Evolutionary conservation across 441 rosid species (phyloP).

Genomic region (Bocquillonia castaneifolia): DNA sequence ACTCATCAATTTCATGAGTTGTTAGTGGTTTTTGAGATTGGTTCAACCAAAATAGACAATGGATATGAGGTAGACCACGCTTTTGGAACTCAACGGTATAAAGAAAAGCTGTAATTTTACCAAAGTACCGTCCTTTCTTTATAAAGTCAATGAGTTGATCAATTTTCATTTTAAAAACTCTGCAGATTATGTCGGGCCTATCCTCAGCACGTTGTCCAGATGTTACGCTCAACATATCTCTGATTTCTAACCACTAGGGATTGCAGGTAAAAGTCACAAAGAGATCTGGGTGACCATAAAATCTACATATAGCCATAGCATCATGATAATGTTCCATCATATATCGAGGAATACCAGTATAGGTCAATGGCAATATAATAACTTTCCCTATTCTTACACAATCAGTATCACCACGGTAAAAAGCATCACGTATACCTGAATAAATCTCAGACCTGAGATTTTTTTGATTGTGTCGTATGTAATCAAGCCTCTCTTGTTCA

Average conservation of each 20-base stretch:
- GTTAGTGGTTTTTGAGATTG: neutral
- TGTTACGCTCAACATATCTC: neutral
- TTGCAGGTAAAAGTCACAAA: neutral
- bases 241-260: neutral
- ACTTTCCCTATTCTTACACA: neutral
- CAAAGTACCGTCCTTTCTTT: neutral
- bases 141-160: neutral
- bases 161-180: neutral
- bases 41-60: neutral
- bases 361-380: neutral
- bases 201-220: neutral
- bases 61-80: neutral
- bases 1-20: rapidly evolving
- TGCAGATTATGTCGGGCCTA: neutral
- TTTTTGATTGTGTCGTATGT: neutral
- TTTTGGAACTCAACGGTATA: neutral
- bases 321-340: neutral
- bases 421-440: neutral
- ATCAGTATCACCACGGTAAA: neutral
- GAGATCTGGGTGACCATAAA: neutral
- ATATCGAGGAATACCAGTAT: neutral
- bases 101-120: neutral
- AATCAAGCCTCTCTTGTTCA: neutral
- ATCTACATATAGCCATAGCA: neutral
- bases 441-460: neutral